These are phyloP conservation scores for Fraxinus sp. DNA, from an alignment of 305 asterid species.

Conservation along the genomic window DNA sequence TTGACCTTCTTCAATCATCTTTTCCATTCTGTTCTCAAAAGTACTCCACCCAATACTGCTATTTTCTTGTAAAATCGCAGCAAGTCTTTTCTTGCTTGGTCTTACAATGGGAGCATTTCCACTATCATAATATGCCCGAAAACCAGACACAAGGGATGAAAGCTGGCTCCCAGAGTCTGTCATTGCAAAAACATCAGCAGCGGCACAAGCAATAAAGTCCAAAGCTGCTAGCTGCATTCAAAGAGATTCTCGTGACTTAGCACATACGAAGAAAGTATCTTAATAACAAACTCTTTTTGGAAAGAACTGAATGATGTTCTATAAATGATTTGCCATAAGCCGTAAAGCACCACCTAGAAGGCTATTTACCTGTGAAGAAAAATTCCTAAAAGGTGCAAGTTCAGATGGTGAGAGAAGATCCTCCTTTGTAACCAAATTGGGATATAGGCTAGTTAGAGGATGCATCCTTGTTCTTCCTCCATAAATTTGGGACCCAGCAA, in stretches of 20 bases:
- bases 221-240: constrained; percentile 82
- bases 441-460: constrained; percentile 62
- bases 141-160: constrained; percentile 85
- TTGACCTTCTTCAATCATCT: constrained; percentile 90
- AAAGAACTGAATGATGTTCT: neutral
- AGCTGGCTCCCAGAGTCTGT: constrained; percentile 96
- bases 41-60: constrained; percentile 58
- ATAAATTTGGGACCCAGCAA: constrained; percentile 81
- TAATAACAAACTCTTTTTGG: neutral
- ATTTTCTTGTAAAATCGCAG: constrained; percentile 61
- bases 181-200: constrained; percentile 84
- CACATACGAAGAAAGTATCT: neutral
- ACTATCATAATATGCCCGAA: constrained; percentile 75
- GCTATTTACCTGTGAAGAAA: constrained; percentile 76
- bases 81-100: constrained; percentile 87
- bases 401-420: constrained; percentile 77
- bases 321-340: neutral
- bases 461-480: constrained; percentile 74
- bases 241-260: neutral
- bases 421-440: constrained; percentile 76
- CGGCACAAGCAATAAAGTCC: constrained; percentile 82
- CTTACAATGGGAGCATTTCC: constrained; percentile 75
- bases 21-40: constrained; percentile 58
- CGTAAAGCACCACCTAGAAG: neutral
- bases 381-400: constrained; percentile 72